Conservation (phyloP, 139 green algal genomes). For the Nannochloris sp. region DNA sequence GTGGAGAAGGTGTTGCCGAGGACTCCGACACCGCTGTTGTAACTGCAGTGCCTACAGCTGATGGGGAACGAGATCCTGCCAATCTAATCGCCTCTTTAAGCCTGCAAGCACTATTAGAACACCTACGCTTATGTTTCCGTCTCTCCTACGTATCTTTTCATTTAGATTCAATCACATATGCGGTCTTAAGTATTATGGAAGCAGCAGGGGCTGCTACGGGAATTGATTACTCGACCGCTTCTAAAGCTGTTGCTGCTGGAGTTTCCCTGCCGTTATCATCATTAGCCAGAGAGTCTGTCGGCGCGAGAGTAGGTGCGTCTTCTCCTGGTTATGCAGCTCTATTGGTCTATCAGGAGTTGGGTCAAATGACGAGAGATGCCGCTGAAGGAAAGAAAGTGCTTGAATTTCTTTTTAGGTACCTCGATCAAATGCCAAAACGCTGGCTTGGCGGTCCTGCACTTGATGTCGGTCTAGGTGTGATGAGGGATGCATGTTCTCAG, state of each 20-base stretch:
- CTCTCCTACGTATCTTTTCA: conserved; percentile 26
- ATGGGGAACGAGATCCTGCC: not conserved
- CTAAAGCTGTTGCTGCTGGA: not conserved
- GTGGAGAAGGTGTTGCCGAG: no score
- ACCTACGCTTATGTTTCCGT: conserved; percentile 27
- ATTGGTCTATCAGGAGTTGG: conserved; percentile 28
- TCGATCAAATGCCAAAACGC: conserved; percentile 14
- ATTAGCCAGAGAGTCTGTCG: conserved; percentile 9
- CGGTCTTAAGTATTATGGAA: conserved; percentile 12
- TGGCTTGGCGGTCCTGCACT: conserved; percentile 20
- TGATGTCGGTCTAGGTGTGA: conserved; percentile 4
- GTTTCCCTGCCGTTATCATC: no score
- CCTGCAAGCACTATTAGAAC: conserved; percentile 24
- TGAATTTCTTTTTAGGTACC: conserved; percentile 28
- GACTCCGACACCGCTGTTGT: not conserved
- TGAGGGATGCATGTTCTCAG: conserved; percentile 24
- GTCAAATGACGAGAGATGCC: conserved; percentile 27
- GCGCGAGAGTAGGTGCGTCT: conserved; percentile 8
- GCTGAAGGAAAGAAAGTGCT: conserved; percentile 33
- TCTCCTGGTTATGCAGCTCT: conserved; percentile 17
- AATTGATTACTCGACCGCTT: not conserved
- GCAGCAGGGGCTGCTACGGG: not conserved
- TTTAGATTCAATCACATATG: conserved; percentile 23
- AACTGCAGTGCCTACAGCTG: not conserved
- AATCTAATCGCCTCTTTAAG: not conserved